These are phyloP conservation scores for Sporopachydermia lactativora DNA, from an alignment of 805 yeast species.

Conservation along the genomic window DNA sequence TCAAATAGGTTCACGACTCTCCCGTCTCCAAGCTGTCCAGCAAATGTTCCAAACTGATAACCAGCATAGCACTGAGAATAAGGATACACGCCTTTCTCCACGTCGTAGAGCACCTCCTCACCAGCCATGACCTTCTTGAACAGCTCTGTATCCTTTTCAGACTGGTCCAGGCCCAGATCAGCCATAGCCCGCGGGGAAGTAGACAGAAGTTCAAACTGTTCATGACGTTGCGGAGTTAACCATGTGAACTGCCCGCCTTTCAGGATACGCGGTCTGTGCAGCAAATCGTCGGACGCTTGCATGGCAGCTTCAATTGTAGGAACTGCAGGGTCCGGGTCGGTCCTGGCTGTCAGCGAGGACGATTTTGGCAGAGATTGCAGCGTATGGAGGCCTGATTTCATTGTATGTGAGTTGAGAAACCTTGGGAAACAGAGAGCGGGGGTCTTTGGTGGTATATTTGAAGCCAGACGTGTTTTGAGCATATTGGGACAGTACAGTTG, in stretches of 20 bases:
- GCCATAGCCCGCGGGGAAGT: conserved; percentile 45
- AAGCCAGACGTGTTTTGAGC: too few species aligned
- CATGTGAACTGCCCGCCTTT: conserved; percentile 59
- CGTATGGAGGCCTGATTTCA: too few species aligned
- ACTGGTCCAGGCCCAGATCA: conserved; percentile 40
- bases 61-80: conserved; percentile 93
- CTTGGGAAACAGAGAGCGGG: too few species aligned
- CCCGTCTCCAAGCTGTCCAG: conserved; percentile 96
- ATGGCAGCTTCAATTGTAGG: conserved; percentile 23
- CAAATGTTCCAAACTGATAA: conserved; percentile 90
- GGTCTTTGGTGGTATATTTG: too few species aligned
- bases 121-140: conserved; percentile 54
- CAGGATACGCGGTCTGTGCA: conserved; percentile 38
- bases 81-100: conserved; percentile 39
- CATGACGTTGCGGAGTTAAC: conserved; percentile 50
- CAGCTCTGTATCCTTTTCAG: conserved; percentile 26
- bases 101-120: conserved; percentile 25
- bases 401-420: too few species aligned
- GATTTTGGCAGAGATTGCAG: conserved; percentile 12
- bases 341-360: conserved; percentile 17
- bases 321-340: conserved; percentile 24
- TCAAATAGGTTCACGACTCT: conserved; percentile 77
- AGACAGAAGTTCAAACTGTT: conserved; percentile 33
- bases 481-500: too few species aligned
- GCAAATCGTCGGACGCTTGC: conserved; percentile 17